Conservation (phyloP, 345 rosid genomes). For the Cochlearia excelsa region DNA sequence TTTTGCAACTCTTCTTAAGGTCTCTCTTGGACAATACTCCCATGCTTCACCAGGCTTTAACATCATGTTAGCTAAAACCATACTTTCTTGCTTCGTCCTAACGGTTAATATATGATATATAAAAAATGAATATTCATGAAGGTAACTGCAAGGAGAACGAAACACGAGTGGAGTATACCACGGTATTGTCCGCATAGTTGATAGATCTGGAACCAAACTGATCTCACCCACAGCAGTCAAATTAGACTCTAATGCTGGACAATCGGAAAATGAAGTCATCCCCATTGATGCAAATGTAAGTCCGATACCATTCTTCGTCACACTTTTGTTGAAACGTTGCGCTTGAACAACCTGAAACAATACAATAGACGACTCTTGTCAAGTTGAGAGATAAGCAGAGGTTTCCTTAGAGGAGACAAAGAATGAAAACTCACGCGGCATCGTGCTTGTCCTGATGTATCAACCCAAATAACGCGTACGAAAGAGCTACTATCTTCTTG, state of each 20-base stretch:
- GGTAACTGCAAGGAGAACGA: slow-evolving; percentile 7
- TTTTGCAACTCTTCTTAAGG: slow-evolving; percentile 64
- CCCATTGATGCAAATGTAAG: slow-evolving; percentile 80
- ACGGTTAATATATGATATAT: background rate
- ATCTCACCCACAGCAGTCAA: slow-evolving; percentile 83
- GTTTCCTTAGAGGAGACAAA: background rate
- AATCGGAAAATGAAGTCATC: slow-evolving; percentile 73
- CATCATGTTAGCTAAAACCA: slow-evolving; percentile 95
- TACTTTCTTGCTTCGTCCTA: slow-evolving; percentile 75
- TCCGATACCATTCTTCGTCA: slow-evolving; percentile 72
- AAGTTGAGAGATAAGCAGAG: background rate
- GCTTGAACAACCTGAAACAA: slow-evolving; percentile 67
- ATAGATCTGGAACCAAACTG: slow-evolving; percentile 82
- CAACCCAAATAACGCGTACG: slow-evolving; percentile 84
- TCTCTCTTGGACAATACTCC: slow-evolving; percentile 95
- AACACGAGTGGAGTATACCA: slow-evolving; percentile 45
- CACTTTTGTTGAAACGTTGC: slow-evolving; percentile 60
- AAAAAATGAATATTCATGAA: background rate
- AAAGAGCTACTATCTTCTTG: slow-evolving; percentile 41
- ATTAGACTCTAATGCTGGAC: slow-evolving; percentile 72
- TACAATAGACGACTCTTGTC: background rate
- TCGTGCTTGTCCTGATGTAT: slow-evolving; percentile 93
- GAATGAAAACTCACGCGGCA: slow-evolving; percentile 65
- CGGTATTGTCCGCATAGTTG: slow-evolving; percentile 65
- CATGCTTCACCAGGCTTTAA: slow-evolving; percentile 77